Percentiles rank a stretch among this genome's conserved stretches.
Evolutionary conservation across 1,284 basidiomycete genomes (phyloP).

Genomic region (Singerocomus inundabilis): DNA sequence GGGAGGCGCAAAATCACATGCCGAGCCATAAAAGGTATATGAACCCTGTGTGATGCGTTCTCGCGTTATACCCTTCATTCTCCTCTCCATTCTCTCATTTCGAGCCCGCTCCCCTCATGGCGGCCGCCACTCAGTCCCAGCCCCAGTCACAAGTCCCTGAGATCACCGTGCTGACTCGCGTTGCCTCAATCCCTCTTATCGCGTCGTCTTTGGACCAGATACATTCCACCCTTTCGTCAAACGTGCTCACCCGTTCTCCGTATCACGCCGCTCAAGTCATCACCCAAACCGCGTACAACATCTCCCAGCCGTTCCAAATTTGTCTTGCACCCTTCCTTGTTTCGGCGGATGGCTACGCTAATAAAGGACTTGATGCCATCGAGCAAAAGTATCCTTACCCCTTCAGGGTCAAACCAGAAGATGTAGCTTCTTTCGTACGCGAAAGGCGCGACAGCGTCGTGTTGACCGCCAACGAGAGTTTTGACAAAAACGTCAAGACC

Average conservation of each 20-base stretch:
- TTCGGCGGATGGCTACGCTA: constrained; percentile 62
- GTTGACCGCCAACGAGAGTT: constrained; percentile 57
- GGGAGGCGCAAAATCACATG: constrained; percentile 29
- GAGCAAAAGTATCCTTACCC: constrained; percentile 71
- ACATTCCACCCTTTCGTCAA: constrained; percentile 55
- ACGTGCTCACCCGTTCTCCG: constrained; percentile 59
- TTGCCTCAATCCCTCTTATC: constrained; percentile 69
- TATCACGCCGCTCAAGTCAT: constrained; percentile 63
- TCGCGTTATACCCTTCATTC: constrained; percentile 9
- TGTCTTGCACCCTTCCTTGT: constrained; percentile 63
- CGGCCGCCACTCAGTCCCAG: constrained; percentile 40
- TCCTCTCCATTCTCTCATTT: constrained; percentile 3
- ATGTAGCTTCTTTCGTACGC: constrained; percentile 60
- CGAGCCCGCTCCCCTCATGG: constrained; percentile 32
- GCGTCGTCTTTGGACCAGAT: constrained; percentile 59
- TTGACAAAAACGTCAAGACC: constrained; percentile 61
- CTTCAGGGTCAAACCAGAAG: constrained; percentile 69
- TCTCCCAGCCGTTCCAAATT: constrained; percentile 61
- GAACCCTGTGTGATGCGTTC: constrained; percentile 24
- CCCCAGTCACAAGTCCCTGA: constrained; percentile 42
- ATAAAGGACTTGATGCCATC: constrained; percentile 73
- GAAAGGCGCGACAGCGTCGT: constrained; percentile 55
- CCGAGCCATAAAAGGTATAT: constrained; percentile 23
- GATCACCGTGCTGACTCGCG: constrained; percentile 58
- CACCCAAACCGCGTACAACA: constrained; percentile 57